Percentiles rank a stretch among this genome's conserved stretches.
These are phyloP conservation scores for Laburnicola sp. DNA, from an alignment of 2,329 filamentous ascomycete species.

Conservation along the genomic window DNA sequence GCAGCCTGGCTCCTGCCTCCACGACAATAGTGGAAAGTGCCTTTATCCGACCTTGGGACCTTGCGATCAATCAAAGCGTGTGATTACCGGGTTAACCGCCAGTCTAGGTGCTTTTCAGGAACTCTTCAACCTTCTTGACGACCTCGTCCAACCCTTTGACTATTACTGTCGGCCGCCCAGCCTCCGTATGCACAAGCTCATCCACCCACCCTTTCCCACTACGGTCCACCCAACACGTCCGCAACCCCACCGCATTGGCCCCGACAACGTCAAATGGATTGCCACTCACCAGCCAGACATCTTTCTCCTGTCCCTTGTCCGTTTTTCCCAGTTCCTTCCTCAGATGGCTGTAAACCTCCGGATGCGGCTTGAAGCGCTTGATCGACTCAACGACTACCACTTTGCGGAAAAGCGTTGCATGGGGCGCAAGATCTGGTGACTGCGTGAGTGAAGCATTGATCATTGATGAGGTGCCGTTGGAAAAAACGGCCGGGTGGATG, in stretches of 20 bases:
- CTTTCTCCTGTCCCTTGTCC: slow-evolving; percentile 41
- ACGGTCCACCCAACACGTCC: slow-evolving; percentile 69
- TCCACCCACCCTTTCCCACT: slow-evolving; percentile 67
- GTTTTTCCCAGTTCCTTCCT: slow-evolving; percentile 55
- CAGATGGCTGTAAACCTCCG: slow-evolving; percentile 64
- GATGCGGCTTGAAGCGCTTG: slow-evolving; percentile 66
- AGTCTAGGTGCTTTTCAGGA: neutral
- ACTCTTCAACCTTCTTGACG: slow-evolving; percentile 13
- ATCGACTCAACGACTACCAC: slow-evolving; percentile 65
- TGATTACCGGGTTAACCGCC: no score
- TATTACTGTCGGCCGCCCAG: slow-evolving; percentile 9
- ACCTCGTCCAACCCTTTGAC: slow-evolving; percentile 61
- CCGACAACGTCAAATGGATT: slow-evolving; percentile 76
- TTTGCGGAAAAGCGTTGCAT: slow-evolving; percentile 51
- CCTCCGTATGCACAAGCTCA: slow-evolving; percentile 45
- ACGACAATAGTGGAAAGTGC: no score
- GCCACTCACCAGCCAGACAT: slow-evolving; percentile 70
- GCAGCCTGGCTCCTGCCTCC: no score
- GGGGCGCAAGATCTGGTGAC: slow-evolving; percentile 59
- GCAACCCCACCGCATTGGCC: slow-evolving; percentile 63
- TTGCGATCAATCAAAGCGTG: neutral
- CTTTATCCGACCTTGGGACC: neutral
- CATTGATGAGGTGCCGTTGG: slow-evolving; percentile 69
- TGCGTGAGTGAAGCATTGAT: slow-evolving; percentile 61
- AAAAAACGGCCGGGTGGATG: slow-evolving; percentile 66